Percentiles rank a stretch among this genome's conserved stretches.
These are phyloP conservation scores for Annulohypoxylon truncatum DNA, from an alignment of 2,329 filamentous ascomycete genomes.

Conservation along the genomic window DNA sequence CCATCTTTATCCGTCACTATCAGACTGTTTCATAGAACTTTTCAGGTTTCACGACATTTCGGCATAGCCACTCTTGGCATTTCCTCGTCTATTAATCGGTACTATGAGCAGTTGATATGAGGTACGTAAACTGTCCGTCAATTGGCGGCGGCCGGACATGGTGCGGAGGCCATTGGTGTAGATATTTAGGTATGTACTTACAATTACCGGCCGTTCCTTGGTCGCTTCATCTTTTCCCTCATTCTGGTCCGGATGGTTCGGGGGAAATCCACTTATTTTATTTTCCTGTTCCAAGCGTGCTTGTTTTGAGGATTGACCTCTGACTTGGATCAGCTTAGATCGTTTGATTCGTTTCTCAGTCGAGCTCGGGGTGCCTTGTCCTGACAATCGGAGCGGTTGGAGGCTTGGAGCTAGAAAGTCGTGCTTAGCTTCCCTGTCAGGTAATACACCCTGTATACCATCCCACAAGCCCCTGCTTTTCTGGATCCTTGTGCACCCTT, in stretches of 20 bases:
- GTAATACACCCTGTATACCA: neutral
- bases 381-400: neutral
- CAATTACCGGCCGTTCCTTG: neutral
- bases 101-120: no score
- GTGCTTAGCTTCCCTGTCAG: conserved; percentile 1
- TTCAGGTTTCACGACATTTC: conserved; percentile 28
- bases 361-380: conserved; percentile 5
- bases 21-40: conserved; percentile 5
- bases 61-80: conserved; percentile 46
- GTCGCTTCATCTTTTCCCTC: neutral
- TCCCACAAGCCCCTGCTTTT: conserved; percentile 7
- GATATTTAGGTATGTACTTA: conserved; percentile 11
- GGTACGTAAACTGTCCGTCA: conserved; percentile 3
- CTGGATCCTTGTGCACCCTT: conserved; percentile 20
- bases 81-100: neutral
- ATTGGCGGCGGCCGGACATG: neutral
- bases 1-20: conserved; percentile 1
- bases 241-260: conserved; percentile 19
- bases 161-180: conserved; percentile 17
- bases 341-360: neutral
- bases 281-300: neutral
- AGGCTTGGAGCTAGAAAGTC: conserved; percentile 5
- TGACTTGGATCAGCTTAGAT: neutral
- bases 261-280: neutral
- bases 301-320: neutral